Conservation (phyloP, 768 basidiomycete genomes). For the Mycena metata region DNA sequence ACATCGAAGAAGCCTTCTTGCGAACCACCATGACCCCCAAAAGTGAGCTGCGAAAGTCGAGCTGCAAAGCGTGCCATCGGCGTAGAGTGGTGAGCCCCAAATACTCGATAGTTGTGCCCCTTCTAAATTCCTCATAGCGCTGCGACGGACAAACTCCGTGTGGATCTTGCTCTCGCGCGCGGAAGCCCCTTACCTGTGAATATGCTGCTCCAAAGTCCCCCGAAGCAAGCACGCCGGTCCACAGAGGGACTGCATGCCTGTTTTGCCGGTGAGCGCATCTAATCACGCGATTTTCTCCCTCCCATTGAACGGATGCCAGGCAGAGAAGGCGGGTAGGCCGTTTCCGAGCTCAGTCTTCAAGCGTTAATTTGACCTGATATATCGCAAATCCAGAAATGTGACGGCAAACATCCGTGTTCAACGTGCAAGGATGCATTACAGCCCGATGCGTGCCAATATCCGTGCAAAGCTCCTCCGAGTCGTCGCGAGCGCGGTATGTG, state of each 20-base stretch:
- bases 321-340: constrained; percentile 5
- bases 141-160: constrained; percentile 25
- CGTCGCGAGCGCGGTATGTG: not conserved
- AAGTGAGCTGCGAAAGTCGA: no score
- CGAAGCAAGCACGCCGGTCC: constrained; percentile 6
- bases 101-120: no score
- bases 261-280: constrained; percentile 10
- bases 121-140: not conserved
- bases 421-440: constrained; percentile 3
- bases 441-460: constrained; percentile 9
- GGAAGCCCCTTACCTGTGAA: constrained; percentile 5
- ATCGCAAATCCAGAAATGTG: constrained; percentile 2
- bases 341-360: no score
- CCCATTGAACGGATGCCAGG: not conserved
- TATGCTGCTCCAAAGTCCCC: constrained; percentile 11
- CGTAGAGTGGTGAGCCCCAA: constrained; percentile 21
- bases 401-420: not conserved
- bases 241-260: not conserved
- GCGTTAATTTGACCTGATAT: not conserved
- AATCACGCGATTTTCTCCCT: no score
- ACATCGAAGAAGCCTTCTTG: no score
- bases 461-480: not conserved
- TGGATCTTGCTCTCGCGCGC: constrained; percentile 14
- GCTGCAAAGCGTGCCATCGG: constrained; percentile 14
- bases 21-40: no score